A percentile compares a stretch with the other conserved stretches of the same genome.
These are phyloP conservation scores for Magnusiomyces ingens DNA, from an alignment of 1,139 yeast genomes.

Conservation along the genomic window DNA sequence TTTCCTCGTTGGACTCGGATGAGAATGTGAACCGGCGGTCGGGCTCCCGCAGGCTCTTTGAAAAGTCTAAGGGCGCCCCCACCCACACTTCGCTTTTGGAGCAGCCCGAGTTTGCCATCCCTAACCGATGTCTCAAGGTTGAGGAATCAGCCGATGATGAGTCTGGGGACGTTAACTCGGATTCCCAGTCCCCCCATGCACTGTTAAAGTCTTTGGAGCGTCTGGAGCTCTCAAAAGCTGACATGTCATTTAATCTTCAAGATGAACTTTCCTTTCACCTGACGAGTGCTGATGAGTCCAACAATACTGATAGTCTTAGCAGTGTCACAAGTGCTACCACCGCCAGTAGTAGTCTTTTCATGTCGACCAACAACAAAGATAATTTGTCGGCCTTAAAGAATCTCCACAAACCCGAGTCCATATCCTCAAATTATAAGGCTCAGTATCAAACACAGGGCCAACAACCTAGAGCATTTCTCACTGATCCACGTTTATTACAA, in stretches of 20 bases:
- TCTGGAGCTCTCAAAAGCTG: too few relatives aligned
- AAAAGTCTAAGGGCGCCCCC: slow-evolving; percentile 5
- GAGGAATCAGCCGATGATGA: not conserved
- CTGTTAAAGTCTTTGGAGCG: too few relatives aligned
- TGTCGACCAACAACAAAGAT: not conserved
- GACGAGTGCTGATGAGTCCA: too few relatives aligned
- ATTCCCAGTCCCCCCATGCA: too few relatives aligned
- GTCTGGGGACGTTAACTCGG: too few relatives aligned
- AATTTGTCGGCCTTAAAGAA: not conserved
- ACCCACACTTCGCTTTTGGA: not conserved
- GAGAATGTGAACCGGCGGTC: not conserved
- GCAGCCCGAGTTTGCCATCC: not conserved
- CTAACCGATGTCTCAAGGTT: not conserved
- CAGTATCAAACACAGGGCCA: not conserved
- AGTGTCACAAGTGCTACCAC: too few relatives aligned
- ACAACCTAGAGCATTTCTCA: not conserved
- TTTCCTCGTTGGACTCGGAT: slow-evolving; percentile 4
- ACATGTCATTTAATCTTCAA: too few relatives aligned
- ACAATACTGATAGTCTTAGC: too few relatives aligned
- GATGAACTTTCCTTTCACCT: too few relatives aligned
- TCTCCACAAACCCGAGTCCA: not conserved
- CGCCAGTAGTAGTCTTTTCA: not conserved
- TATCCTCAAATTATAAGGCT: too few relatives aligned
- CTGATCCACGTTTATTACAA: not conserved
- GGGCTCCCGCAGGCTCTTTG: slow-evolving; percentile 8